A percentile compares a stretch with the other conserved stretches of the same genome.
Conservation (phyloP, 2,329 filamentous ascomycete species). For the Fusarium udum region DNA sequence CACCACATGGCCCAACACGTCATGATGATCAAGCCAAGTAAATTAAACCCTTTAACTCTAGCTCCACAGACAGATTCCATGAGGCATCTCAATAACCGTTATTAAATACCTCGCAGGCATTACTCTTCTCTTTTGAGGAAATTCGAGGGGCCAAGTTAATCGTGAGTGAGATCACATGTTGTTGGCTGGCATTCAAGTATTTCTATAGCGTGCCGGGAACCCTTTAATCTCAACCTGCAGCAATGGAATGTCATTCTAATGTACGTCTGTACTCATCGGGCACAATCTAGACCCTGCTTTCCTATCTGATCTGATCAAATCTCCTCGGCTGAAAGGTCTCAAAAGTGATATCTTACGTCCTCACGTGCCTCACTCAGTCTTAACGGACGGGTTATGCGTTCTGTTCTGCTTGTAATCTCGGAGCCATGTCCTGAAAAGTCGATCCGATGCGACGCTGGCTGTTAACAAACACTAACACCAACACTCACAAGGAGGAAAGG, state of each 20-base stretch:
- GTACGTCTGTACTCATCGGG: neutral
- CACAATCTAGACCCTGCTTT: neutral
- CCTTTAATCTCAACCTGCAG: constrained; percentile 21
- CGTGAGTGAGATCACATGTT: neutral
- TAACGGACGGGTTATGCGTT: constrained; percentile 9
- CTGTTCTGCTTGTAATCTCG: constrained; percentile 17
- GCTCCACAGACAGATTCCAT: neutral
- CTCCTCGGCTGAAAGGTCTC: neutral
- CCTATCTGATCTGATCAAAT: constrained; percentile 6
- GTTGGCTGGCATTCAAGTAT: constrained; percentile 15
- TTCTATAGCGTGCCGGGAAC: constrained; percentile 1
- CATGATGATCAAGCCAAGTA: constrained; percentile 30
- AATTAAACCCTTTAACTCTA: constrained; percentile 5
- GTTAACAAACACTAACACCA: neutral
- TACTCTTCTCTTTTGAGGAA: neutral
- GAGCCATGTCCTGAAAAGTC: constrained; percentile 25
- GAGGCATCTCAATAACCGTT: neutral
- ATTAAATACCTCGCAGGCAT: neutral
- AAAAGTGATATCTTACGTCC: neutral
- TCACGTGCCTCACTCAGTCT: constrained; percentile 17
- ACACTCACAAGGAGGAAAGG: neutral
- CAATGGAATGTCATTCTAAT: constrained; percentile 27
- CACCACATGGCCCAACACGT: constrained; percentile 16
- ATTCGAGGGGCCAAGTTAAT: neutral
- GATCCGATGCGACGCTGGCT: constrained; percentile 17